phyloP scores from a whole-genome alignment of 345 rosid genomes.

The Alliaria petiolata region DNA sequence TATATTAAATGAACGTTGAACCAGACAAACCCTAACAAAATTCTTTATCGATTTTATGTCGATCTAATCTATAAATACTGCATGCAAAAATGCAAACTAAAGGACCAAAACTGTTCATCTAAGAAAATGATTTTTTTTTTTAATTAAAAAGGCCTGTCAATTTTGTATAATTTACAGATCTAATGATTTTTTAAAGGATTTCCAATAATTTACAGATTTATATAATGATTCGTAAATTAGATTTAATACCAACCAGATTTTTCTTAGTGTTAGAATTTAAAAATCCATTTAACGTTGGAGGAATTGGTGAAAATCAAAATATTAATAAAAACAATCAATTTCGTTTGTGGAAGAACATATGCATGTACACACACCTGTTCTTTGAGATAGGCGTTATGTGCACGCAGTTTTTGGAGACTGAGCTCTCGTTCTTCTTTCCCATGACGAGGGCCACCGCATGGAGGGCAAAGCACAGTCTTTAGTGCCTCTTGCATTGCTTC shows the following conservation, averaged over 20 bases:
- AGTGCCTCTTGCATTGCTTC: slow-evolving; percentile 49
- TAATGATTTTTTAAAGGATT: too few species aligned
- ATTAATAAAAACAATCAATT: background rate
- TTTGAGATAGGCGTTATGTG: slow-evolving; percentile 47
- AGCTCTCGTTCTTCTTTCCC: slow-evolving; percentile 43
- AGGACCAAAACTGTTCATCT: too few species aligned
- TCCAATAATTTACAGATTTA: background rate
- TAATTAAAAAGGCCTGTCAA: background rate
- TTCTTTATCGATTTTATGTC: background rate
- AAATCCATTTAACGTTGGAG: background rate
- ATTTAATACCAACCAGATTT: background rate
- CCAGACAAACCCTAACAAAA: background rate
- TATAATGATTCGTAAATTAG: background rate
- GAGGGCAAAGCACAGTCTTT: slow-evolving; percentile 52
- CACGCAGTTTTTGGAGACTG: slow-evolving; percentile 37
- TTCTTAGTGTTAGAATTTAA: background rate
- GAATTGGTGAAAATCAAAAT: background rate
- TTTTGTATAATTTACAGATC: background rate
- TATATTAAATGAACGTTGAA: background rate
- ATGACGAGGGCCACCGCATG: slow-evolving; percentile 66
- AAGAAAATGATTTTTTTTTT: too few species aligned
- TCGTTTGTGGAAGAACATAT: background rate
- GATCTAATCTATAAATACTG: background rate
- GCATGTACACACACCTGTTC: slow-evolving; percentile 39
- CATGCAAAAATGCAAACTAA: background rate